phyloP scores from a whole-genome alignment of 2,329 filamentous ascomycete genomes.

The Neofusicoccum umdonicola region DNA sequence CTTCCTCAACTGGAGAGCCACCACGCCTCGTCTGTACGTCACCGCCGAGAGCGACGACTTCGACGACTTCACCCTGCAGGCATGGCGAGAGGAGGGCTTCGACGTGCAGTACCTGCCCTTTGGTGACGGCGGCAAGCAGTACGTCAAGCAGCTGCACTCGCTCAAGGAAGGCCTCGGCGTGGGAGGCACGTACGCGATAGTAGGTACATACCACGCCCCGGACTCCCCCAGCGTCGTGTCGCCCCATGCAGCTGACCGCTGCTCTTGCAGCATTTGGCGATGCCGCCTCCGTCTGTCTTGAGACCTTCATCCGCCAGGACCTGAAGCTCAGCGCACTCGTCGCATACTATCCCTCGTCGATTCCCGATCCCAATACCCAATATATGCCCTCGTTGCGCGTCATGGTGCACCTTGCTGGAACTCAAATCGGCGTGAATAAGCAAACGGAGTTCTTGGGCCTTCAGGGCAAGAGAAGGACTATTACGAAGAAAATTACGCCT shows the following conservation, averaged over 20 bases:
- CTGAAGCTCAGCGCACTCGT: constrained; percentile 57
- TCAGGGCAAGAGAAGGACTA: constrained; percentile 50
- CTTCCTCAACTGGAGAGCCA: constrained; percentile 41
- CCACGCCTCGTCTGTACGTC: constrained; percentile 47
- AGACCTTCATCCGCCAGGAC: constrained; percentile 52
- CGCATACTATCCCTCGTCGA: constrained; percentile 61
- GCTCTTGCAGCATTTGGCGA: constrained; percentile 54
- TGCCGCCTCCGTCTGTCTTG: constrained; percentile 59
- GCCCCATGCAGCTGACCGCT: not conserved
- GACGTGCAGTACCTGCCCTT: constrained; percentile 56
- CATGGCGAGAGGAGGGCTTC: constrained; percentile 62
- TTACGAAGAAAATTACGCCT: constrained; percentile 48
- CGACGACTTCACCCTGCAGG: constrained; percentile 52
- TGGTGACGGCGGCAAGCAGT: constrained; percentile 49
- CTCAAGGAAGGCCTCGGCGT: constrained; percentile 55
- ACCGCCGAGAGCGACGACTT: constrained; percentile 56
- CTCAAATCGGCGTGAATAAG: constrained; percentile 48
- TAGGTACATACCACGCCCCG: constrained; percentile 45
- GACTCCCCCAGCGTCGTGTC: not conserved
- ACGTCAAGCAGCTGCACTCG: constrained; percentile 47
- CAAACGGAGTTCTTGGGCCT: constrained; percentile 53
- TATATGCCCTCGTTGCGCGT: constrained; percentile 47
- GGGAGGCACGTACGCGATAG: constrained; percentile 61
- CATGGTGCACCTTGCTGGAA: constrained; percentile 57
- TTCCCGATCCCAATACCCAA: constrained; percentile 51